Evolutionary conservation across 1,139 yeast species (phyloP), one percentile per base, ranked within the genome.

Genomic region (Lodderomyces elongisporus): DNA sequence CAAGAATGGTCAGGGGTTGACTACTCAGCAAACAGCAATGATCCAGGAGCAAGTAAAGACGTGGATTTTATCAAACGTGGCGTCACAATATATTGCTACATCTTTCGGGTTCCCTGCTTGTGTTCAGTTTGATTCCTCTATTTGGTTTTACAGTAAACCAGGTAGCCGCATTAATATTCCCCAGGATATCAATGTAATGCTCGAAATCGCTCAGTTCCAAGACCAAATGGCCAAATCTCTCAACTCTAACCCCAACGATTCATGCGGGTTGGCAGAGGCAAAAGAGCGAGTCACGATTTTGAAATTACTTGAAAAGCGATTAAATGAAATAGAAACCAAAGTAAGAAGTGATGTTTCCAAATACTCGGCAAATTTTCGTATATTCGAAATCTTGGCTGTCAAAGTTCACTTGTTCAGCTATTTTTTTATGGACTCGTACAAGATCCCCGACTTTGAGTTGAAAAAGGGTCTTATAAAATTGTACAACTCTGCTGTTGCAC

Each of bases 51-150:
- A 85, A 49, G 70, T 81, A 26, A 71, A 81, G 40, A 89, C 98
- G 0, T 91, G 98, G 98, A 75, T 87, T n/a, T 74, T 85, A 9
- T 87, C 96, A 51, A 91, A 91, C 52, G 73, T 85, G 20, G 94
- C 85, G 0, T 82, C 95, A 1, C 97, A 91, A 56, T 75, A 83
- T 4, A 81, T 89, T 38, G 95, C 96, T 2, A 79, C 95, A 1
- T 83, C 94, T 7, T 88, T 88, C 58, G 98, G 98, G 14, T 88
- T 84, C 51, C 97, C 97, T 0, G 87, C 95, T 0, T 87, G 88
- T 56, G 88, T 85, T 2, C 85, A 80, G 40, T 85, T 88, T 52
- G 95, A 85, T 52, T 73, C 85, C 13, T 74, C 89, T 0, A 74
- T 82, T 3, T 66, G 82, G 53, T 69, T 73, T 14, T 68, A 74